A percentile compares a stretch with the other conserved stretches of the same genome.
Conservation (phyloP, 1,139 yeast species). For the Kodamaea sp. region DNA sequence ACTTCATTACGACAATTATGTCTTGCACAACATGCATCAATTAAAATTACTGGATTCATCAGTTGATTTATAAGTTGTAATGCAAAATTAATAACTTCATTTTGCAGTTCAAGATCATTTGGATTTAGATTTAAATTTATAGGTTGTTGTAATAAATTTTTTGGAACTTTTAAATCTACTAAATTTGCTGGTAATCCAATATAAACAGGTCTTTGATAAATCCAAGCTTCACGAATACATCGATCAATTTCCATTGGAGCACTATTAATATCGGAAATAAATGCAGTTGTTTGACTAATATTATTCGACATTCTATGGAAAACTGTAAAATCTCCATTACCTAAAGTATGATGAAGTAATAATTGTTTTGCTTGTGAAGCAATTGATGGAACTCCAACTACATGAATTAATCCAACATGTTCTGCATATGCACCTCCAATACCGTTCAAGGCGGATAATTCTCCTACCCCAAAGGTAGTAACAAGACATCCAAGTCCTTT, state of each 20-base stretch:
- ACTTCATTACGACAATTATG: conserved; percentile 67
- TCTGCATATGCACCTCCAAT: conserved; percentile 43
- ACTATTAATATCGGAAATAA: conserved; percentile 55
- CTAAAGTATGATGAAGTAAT: conserved; percentile 43
- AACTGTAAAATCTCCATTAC: conserved; percentile 45
- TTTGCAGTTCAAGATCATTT: conserved; percentile 68
- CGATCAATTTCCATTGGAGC: conserved; percentile 73
- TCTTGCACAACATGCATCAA: conserved; percentile 85
- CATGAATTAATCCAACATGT: conserved; percentile 39
- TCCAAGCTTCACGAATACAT: conserved; percentile 67
- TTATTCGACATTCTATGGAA: conserved; percentile 54
- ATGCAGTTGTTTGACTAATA: conserved; percentile 63
- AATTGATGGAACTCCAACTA: conserved; percentile 41
- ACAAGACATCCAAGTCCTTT: conserved; percentile 37
- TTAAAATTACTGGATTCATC: conserved; percentile 67
- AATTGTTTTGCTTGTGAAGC: conserved; percentile 36
- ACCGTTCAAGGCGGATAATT: conserved; percentile 39
- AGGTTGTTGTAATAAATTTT: conserved; percentile 54
- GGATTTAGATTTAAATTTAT: conserved; percentile 58
- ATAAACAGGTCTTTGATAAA: conserved; percentile 78
- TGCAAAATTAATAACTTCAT: conserved; percentile 62
- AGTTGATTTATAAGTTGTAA: conserved; percentile 52
- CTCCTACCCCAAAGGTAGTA: conserved; percentile 44
- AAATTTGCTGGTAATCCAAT: conserved; percentile 80
- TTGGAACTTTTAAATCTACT: conserved; percentile 61